Base-by-base conservation (phyloP, 495 filamentous ascomycete species). In the Hypomontagnella monticulosa region DNA sequence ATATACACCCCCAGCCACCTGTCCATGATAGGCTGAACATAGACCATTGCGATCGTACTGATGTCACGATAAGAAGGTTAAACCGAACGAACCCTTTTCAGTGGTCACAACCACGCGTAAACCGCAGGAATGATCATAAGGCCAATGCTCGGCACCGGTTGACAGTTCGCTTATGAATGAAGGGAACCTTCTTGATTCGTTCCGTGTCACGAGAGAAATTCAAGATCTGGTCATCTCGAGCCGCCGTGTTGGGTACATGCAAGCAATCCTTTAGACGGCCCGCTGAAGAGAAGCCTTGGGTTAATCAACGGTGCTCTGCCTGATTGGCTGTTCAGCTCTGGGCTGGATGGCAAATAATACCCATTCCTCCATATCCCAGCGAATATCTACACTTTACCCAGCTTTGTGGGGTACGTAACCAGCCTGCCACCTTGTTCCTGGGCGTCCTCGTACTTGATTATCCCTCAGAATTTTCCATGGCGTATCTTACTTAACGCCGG, bases 161-260 rank as follows among this genome's bases (percentile, higher is more conserved):
- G 27, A n/a, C 18, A 27, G 23, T 27, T 27, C 5, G 18, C 49
- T 11, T 43, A 53, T 63, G 51, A 50, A 63, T 46, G 32, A 49
- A 42, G 18, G 19, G 51, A 58, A 47, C 47, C 53, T 53, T 61
- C 46, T 52, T 53, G 23, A 57, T 57, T 57, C 40, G 48, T 53
- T 55, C 44, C 54, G 50, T 56, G 36, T 55, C 48, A 59, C 38
- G 38, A 63, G 58, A 20, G 15, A 41, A 44, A 55, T 19, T 19
- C 49, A 54, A 44, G 53, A 37, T 63, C 34, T 55, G 23, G 48
- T 47, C 48, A 60, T 32, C 48, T 54, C 60, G 55, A 69, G 49
- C 66, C 60, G 60, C 55, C 55, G 36, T 6, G 66, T 54, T 69
- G 60, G 60, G 57, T 61, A 64, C 14, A 63, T 69, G 66, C 66